Evolutionary conservation across 805 yeast genomes (phyloP).

Genomic region (Yarrowia yakushimensis): DNA sequence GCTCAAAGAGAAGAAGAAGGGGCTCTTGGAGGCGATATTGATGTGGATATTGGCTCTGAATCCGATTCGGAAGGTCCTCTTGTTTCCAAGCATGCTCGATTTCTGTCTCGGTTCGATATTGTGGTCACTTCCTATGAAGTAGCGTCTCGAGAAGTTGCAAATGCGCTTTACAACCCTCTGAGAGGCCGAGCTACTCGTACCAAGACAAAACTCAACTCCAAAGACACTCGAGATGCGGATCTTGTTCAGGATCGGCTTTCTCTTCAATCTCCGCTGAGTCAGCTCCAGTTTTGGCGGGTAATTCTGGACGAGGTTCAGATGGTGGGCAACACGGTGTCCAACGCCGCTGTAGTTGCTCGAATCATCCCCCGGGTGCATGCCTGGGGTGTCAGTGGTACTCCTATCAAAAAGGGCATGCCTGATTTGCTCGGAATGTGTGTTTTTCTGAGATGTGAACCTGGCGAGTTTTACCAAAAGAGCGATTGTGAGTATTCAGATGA

Average conservation of each 20-base stretch:
- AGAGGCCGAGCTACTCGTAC: slow-evolving; percentile 13
- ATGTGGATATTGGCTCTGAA: neutral
- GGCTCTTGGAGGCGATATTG: neutral
- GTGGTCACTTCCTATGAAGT: slow-evolving; percentile 75
- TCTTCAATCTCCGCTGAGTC: slow-evolving; percentile 64
- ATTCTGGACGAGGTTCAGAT: slow-evolving; percentile 93
- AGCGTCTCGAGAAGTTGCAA: slow-evolving; percentile 70
- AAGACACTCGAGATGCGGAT: slow-evolving; percentile 37
- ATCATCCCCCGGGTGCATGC: slow-evolving; percentile 81
- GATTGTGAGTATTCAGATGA: neutral
- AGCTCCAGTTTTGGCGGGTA: slow-evolving; percentile 84
- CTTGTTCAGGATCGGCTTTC: slow-evolving; percentile 26
- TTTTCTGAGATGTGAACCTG: slow-evolving; percentile 64
- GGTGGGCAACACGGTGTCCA: slow-evolving; percentile 69
- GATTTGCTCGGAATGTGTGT: slow-evolving; percentile 71
- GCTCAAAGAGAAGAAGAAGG: neutral
- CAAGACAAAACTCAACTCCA: slow-evolving; percentile 31
- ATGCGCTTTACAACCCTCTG: slow-evolving; percentile 65
- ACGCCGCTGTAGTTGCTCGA: slow-evolving; percentile 76
- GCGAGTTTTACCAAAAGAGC: neutral
- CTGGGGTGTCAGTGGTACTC: slow-evolving; percentile 98
- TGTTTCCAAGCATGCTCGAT: slow-evolving; percentile 44
- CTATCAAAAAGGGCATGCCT: slow-evolving; percentile 60
- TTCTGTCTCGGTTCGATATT: slow-evolving; percentile 62
- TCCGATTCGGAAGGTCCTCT: neutral